phyloP scores from a whole-genome alignment of 2,329 filamentous ascomycete species.

The Thelonectria rubi region DNA sequence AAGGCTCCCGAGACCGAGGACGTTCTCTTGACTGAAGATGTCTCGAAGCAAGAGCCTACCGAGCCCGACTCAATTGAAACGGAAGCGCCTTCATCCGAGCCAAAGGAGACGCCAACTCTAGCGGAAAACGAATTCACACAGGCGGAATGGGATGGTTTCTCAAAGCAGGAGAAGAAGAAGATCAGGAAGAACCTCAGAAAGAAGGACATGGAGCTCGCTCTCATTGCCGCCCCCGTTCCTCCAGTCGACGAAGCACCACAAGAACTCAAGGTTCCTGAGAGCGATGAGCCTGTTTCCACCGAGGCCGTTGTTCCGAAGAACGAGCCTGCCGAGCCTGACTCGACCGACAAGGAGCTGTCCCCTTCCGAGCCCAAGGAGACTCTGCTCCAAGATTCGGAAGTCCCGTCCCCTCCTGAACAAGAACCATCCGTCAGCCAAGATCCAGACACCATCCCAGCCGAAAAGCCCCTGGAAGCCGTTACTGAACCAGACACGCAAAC shows the following conservation, averaged over 20 bases:
- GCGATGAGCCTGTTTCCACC: neutral
- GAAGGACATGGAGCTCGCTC: no score
- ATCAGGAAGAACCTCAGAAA: no score
- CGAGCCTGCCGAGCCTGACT: neutral
- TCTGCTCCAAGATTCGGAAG: conserved; percentile 6
- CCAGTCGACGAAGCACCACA: neutral
- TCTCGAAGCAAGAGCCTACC: no score
- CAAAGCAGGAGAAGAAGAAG: no score
- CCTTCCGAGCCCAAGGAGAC: conserved; percentile 10
- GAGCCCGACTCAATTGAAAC: no score
- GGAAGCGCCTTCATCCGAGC: no score
- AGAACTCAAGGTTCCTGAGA: neutral
- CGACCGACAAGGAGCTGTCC: neutral
- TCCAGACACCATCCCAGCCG: conserved; percentile 6
- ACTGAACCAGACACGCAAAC: conserved; percentile 15
- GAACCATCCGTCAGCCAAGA: neutral
- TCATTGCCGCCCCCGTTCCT: no score
- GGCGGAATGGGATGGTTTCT: no score
- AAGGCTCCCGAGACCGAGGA: no score
- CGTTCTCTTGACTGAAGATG: no score
- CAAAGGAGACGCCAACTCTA: no score
- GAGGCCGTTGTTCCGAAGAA: neutral
- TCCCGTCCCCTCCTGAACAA: neutral
- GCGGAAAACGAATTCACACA: no score
- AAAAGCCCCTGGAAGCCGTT: conserved; percentile 4